A percentile compares a stretch with the other conserved stretches of the same genome.
phyloP scores from a whole-genome alignment of 805 yeast species.

The Ogataea naganishii region DNA sequence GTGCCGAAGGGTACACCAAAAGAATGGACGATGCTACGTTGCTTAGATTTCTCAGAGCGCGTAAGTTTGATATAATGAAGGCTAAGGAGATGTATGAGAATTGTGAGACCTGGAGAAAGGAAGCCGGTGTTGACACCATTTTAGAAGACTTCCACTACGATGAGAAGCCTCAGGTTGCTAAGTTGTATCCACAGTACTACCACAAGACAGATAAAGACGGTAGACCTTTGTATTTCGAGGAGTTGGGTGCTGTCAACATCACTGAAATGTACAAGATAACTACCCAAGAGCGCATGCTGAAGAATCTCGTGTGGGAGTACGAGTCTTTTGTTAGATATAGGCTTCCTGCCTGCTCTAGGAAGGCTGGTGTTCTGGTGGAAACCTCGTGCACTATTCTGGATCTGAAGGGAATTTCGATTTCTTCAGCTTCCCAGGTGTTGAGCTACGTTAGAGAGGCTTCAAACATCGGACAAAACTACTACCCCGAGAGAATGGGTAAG shows the following conservation, averaged over 20 bases:
- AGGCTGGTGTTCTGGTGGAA: conserved; percentile 69
- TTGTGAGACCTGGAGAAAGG: conserved; percentile 89
- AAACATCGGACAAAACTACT: conserved; percentile 89
- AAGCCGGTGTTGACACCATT: conserved; percentile 80
- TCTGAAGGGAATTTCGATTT: conserved; percentile 84
- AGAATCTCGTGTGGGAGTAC: conserved; percentile 95
- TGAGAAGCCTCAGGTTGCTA: conserved; percentile 88
- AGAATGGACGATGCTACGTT: conserved; percentile 84
- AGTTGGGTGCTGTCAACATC: conserved; percentile 84
- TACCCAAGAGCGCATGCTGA: conserved; percentile 90
- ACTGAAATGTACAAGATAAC: conserved; percentile 90
- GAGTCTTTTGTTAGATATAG: conserved; percentile 80
- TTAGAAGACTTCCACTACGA: conserved; percentile 81
- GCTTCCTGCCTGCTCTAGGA: conserved; percentile 91
- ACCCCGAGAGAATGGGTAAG: conserved; percentile 99
- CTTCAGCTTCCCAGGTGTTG: conserved; percentile 77
- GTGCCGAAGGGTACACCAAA: conserved; percentile 57
- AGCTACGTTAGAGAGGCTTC: conserved; percentile 91
- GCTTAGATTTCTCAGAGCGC: conserved; percentile 83
- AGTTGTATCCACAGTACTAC: conserved; percentile 91
- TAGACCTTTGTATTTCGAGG: conserved; percentile 92
- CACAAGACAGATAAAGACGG: conserved; percentile 97
- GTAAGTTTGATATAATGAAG: conserved; percentile 80
- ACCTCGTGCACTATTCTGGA: conserved; percentile 96
- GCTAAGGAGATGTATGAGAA: conserved; percentile 76